phyloP scores from a whole-genome alignment of 1,284 basidiomycete genomes.

The Agaricales sp. region DNA sequence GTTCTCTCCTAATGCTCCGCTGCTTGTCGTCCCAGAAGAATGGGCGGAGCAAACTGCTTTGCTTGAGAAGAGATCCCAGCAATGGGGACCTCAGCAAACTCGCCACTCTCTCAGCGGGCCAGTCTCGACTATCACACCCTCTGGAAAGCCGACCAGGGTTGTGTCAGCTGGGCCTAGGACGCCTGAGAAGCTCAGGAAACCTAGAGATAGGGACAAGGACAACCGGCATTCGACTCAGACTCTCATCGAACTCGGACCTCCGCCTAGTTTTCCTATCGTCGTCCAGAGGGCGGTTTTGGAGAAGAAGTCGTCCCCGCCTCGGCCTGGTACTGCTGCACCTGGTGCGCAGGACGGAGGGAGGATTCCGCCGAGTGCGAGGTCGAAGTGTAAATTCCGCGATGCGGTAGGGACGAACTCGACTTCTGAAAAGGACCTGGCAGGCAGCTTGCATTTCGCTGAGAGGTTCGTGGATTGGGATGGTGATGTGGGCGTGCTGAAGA shows the following conservation, averaged over 20 bases:
- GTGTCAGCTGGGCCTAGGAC: no score
- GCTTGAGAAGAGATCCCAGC: no score
- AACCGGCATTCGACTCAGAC: neutral
- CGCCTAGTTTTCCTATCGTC: neutral
- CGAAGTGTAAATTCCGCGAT: neutral
- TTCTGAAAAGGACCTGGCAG: constrained; percentile 80
- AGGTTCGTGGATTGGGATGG: constrained; percentile 61
- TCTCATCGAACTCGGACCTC: neutral
- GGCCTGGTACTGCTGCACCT: neutral
- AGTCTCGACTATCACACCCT: no score
- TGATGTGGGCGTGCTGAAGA: constrained; percentile 68
- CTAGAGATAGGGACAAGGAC: no score
- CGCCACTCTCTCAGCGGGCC: no score
- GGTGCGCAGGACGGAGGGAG: neutral
- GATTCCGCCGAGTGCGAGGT: neutral
- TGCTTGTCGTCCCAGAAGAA: no score
- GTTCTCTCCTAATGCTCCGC: no score
- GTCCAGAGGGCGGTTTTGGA: neutral
- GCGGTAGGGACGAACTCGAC: constrained; percentile 55
- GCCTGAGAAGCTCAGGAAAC: no score
- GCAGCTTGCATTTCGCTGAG: constrained; percentile 53
- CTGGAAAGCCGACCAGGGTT: no score
- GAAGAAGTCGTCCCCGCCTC: neutral
- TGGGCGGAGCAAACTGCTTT: no score
- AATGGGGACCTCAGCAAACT: no score